Base-by-base conservation (phyloP, 441 rosid species). In the Breynia disticha region DNA sequence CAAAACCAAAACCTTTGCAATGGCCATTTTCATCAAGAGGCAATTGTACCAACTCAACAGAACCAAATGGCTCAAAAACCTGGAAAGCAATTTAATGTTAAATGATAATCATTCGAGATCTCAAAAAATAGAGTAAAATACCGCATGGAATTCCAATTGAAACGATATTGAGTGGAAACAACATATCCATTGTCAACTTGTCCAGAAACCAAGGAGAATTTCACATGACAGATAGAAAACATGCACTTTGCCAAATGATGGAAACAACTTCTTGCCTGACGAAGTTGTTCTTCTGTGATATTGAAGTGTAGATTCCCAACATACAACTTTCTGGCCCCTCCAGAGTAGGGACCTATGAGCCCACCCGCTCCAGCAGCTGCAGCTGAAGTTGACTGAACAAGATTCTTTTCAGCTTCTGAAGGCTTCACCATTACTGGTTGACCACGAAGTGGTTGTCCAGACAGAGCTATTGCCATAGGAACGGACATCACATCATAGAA, bases 401-500 rank as follows among this genome's bases (percentile, higher is more conserved):
- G 88, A 73, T 93, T 93, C 77, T 89, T 93, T 76, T 93, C 99
- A 22, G 99, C 99, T 79, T 93, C 99, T 19, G 97, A 93, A 44
- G 99, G 97, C 64, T 93, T 93, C 64, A 93, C 99, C 99, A 93
- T 93, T 61, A 93, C 97, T 19, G 95, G 89, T 67, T 73, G 82
- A 62, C 99, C 90, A 74, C 78, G 97, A 63, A 93, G 99, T 60
- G 75, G 93, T 71, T 86, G 99, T 47, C 99, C 99, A 67, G 96
- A 86, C 67, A 93, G 88, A 57, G 99, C 97, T 60, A 93, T 93
- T 49, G 97, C 99, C 99, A 93, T 89, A 56, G 99, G 97, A 37
- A 93, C 99, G 17, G 99, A 84, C 99, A 93, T 93, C 35, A 79
- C 86, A 80, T 93, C 99, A 78, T 84, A 89, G 59, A 93, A 93